These are phyloP conservation scores for Pythium diclinum DNA, from an alignment of 352 stramenopile species.

Conservation along the genomic window DNA sequence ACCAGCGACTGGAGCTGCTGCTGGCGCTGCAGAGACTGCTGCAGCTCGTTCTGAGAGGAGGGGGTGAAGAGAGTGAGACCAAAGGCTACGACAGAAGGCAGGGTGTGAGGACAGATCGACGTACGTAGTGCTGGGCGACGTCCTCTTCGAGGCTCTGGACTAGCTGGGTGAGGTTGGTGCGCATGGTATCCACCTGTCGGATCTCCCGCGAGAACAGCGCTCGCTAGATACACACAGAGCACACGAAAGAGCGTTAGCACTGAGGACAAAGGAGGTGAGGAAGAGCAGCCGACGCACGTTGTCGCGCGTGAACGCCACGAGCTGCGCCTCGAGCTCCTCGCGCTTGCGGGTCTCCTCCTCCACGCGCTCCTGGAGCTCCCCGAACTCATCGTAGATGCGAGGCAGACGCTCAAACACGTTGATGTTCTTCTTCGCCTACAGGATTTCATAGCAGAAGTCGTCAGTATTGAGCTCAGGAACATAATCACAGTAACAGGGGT, in stretches of 20 bases:
- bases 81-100: neutral
- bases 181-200: slow-evolving; percentile 52
- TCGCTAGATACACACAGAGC: slow-evolving; percentile 22
- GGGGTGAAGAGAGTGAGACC: neutral
- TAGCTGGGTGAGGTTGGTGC: slow-evolving; percentile 45
- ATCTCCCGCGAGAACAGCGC: slow-evolving; percentile 51
- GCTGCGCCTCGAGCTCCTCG: slow-evolving; percentile 60
- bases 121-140: slow-evolving; percentile 51
- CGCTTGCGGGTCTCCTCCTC: slow-evolving; percentile 71
- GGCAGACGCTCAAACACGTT: slow-evolving; percentile 69
- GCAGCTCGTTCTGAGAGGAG: slow-evolving; percentile 42
- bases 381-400: slow-evolving; percentile 64
- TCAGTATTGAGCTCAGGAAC: neutral
- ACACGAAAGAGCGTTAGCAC: neutral
- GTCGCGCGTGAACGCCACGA: slow-evolving; percentile 61
- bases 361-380: slow-evolving; percentile 59
- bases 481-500: too few species aligned
- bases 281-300: slow-evolving; percentile 30
- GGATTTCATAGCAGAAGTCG: neutral
- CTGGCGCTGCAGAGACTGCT: slow-evolving; percentile 37
- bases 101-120: neutral
- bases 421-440: slow-evolving; percentile 31
- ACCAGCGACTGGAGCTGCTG: slow-evolving; percentile 35
- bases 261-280: neutral
- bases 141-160: slow-evolving; percentile 63